These are phyloP conservation scores for Oidiodendron maius DNA, from an alignment of 495 filamentous ascomycete species.

Conservation along the genomic window DNA sequence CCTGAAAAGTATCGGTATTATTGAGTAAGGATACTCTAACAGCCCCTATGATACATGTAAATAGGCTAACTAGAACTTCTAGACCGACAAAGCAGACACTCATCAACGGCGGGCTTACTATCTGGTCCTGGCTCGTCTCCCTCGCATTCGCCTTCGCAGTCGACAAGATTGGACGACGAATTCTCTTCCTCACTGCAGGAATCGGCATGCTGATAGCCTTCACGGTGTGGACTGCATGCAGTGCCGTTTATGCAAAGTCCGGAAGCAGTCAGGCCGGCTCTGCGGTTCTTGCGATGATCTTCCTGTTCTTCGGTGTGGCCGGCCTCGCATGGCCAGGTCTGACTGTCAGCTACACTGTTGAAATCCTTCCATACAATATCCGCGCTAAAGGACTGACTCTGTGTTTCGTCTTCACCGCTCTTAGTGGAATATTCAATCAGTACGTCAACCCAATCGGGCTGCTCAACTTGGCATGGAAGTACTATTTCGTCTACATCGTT, in stretches of 20 bases:
- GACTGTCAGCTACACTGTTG: slow-evolving; percentile 23
- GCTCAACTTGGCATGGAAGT: slow-evolving; percentile 36
- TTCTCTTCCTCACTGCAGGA: slow-evolving; percentile 2
- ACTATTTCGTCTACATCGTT: slow-evolving; percentile 32
- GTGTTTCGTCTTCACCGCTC: slow-evolving; percentile 19
- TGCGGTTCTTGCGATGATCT: slow-evolving; percentile 13
- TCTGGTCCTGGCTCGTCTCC: slow-evolving; percentile 6
- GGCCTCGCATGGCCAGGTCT: slow-evolving; percentile 13
- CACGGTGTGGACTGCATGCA: slow-evolving; percentile 3
- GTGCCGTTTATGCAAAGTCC: slow-evolving; percentile 3
- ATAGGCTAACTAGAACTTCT: slow-evolving; percentile 25
- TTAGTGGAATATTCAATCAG: slow-evolving; percentile 19
- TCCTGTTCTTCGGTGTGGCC: slow-evolving; percentile 9
- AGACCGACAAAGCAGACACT: slow-evolving; percentile 28
- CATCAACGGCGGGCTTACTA: slow-evolving; percentile 20
- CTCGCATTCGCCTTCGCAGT: slow-evolving; percentile 8
- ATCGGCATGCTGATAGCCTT: slow-evolving; percentile 7
- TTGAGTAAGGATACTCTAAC: neutral
- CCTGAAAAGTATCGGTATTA: slow-evolving; percentile 9
- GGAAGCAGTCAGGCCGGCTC: slow-evolving; percentile 1
- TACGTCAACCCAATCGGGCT: slow-evolving; percentile 34
- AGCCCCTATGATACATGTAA: no score
- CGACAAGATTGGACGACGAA: slow-evolving; percentile 5
- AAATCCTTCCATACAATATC: slow-evolving; percentile 18
- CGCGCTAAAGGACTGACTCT: slow-evolving; percentile 12